Conservation (phyloP, 2,329 filamentous ascomycete species). For the Xylaria sp. region DNA sequence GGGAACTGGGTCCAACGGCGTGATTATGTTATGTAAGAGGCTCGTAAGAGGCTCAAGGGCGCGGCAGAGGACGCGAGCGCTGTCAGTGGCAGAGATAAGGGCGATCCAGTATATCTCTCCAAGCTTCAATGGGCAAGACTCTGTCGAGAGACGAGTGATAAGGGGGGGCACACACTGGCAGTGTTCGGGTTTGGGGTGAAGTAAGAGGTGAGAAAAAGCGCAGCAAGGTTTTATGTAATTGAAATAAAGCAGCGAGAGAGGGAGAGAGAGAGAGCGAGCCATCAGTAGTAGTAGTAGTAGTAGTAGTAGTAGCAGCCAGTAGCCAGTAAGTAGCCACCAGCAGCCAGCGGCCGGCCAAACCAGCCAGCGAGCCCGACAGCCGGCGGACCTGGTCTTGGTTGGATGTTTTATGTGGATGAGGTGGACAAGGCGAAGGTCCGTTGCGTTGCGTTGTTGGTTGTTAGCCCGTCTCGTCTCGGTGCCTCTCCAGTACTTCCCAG, state of each 20-base stretch:
- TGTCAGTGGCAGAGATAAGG: constrained; percentile 50
- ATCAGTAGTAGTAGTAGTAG: too few species aligned
- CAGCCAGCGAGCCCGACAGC: constrained; percentile 10
- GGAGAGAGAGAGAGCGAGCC: neutral
- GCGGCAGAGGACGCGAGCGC: constrained; percentile 32
- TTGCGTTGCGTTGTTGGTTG: constrained; percentile 10
- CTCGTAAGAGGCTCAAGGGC: constrained; percentile 40
- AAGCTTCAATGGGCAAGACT: constrained; percentile 49
- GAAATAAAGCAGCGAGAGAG: constrained; percentile 43
- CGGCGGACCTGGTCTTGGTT: constrained; percentile 18
- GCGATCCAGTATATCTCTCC: constrained; percentile 52
- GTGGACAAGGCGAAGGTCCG: constrained; percentile 6
- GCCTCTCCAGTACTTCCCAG: neutral
- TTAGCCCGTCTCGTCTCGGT: constrained; percentile 11
- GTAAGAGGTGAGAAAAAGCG: constrained; percentile 55
- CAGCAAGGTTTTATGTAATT: constrained; percentile 63
- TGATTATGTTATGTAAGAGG: constrained; percentile 50
- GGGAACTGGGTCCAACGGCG: constrained; percentile 55
- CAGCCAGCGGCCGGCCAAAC: neutral
- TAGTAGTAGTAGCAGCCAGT: too few species aligned
- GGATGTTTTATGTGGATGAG: constrained; percentile 7
- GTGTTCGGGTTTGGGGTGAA: constrained; percentile 51
- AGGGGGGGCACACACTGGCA: constrained; percentile 39
- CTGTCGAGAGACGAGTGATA: constrained; percentile 45
- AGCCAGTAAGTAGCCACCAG: neutral